These are phyloP conservation scores for Chalciporus chontae DNA, from an alignment of 768 basidiomycete species.

Conservation along the genomic window DNA sequence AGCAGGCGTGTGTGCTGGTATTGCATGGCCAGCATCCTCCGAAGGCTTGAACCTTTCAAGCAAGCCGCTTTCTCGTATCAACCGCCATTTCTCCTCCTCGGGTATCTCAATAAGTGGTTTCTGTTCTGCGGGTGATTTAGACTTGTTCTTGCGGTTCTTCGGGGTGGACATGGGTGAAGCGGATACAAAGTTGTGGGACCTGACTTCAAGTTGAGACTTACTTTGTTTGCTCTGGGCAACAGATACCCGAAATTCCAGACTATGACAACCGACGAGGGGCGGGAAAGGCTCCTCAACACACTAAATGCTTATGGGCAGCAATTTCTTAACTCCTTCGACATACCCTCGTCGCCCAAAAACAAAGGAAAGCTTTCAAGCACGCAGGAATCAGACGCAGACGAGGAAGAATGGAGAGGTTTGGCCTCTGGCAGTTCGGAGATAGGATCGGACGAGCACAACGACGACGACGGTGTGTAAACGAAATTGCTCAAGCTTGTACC, in stretches of 20 bases:
- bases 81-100: slow-evolving; percentile 75
- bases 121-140: slow-evolving; percentile 8
- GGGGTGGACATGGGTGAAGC: slow-evolving; percentile 23
- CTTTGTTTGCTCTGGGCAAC: background rate
- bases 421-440: slow-evolving; percentile 3
- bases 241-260: background rate
- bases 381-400: slow-evolving; percentile 19
- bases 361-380: slow-evolving; percentile 13
- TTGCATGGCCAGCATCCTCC: slow-evolving; percentile 7
- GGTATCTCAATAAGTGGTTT: slow-evolving; percentile 47
- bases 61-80: slow-evolving; percentile 64
- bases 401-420: slow-evolving; percentile 45
- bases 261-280: slow-evolving; percentile 19
- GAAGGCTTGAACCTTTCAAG: slow-evolving; percentile 38
- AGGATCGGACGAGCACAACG: slow-evolving; percentile 17
- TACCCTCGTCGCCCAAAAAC: slow-evolving; percentile 16
- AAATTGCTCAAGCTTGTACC: background rate
- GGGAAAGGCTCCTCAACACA: slow-evolving; percentile 34
- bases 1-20: slow-evolving; percentile 1
- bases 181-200: background rate
- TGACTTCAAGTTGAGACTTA: too few species aligned
- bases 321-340: slow-evolving; percentile 42
- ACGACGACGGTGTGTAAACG: slow-evolving; percentile 15
- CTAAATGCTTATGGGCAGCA: slow-evolving; percentile 45
- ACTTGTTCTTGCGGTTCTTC: slow-evolving; percentile 22